Evolutionary conservation across 164 flowering plant genomes (phyloP).

Genomic region (Nelumbo lutea): DNA sequence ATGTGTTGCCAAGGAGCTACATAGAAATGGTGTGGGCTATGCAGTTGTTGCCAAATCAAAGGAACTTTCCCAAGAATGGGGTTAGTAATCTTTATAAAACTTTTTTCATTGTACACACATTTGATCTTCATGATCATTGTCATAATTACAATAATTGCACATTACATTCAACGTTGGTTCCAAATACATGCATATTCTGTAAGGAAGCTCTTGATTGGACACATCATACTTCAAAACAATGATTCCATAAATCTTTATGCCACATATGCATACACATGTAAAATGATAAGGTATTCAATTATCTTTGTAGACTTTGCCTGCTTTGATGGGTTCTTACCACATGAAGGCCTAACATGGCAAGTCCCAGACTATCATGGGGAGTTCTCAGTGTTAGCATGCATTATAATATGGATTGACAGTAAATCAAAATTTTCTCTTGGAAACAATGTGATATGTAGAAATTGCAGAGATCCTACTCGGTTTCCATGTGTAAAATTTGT

Average conservation of each 20-base stretch:
- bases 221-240: not conserved
- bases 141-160: not conserved
- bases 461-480: too few species aligned
- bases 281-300: too few species aligned
- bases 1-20: conserved; percentile 85
- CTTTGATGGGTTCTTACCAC: too few species aligned
- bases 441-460: too few species aligned
- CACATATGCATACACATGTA: too few species aligned
- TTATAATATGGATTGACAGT: too few species aligned
- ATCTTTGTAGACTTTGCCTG: too few species aligned
- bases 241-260: not conserved
- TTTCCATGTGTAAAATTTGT: too few species aligned
- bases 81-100: conserved; percentile 28
- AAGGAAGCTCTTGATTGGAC: not conserved
- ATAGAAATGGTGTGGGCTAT: conserved; percentile 73
- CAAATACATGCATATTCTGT: not conserved
- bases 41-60: conserved; percentile 64
- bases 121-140: not conserved
- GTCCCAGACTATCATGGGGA: too few species aligned
- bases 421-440: too few species aligned
- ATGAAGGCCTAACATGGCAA: too few species aligned
- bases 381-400: too few species aligned
- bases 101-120: not conserved
- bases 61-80: conserved; percentile 79
- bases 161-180: not conserved